Conservation (phyloP, 768 basidiomycete species). For the Russula foetens region DNA sequence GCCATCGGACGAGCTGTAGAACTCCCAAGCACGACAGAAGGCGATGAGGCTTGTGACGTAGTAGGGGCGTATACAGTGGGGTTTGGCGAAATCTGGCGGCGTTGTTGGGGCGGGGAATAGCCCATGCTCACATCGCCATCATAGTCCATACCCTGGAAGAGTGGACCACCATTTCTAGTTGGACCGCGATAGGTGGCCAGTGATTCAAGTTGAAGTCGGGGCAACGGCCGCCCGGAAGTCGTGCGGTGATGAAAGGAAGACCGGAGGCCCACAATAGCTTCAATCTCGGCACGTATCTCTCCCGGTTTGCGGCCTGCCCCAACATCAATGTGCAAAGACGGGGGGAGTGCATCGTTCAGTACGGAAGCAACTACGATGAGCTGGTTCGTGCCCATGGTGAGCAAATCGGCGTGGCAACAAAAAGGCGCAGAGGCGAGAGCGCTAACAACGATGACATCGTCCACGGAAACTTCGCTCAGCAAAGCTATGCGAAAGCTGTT, state of each 20-base stretch:
- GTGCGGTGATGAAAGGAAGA: conserved; percentile 18
- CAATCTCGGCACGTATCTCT: conserved; percentile 47
- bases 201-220: not conserved
- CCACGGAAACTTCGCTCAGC: conserved; percentile 46
- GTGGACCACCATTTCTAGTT: not conserved
- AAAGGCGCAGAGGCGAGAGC: conserved; percentile 52
- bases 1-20: not conserved
- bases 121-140: not conserved
- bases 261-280: conserved; percentile 52
- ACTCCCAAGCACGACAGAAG: not conserved
- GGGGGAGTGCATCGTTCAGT: conserved; percentile 52
- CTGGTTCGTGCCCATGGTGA: conserved; percentile 49
- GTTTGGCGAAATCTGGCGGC: not conserved
- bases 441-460: conserved; percentile 55
- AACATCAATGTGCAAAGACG: conserved; percentile 40
- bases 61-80: not conserved
- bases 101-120: not conserved
- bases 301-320: conserved; percentile 31
- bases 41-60: not conserved
- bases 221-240: not conserved
- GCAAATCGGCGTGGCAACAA: conserved; percentile 66
- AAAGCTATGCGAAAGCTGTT: conserved; percentile 39
- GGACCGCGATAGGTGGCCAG: not conserved
- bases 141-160: not conserved
- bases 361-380: conserved; percentile 44